Percentiles rank a stretch among this genome's conserved stretches.
These are phyloP conservation scores for Pseudodiploospora longispora DNA, from an alignment of 2,329 filamentous ascomycete genomes.

Conservation along the genomic window DNA sequence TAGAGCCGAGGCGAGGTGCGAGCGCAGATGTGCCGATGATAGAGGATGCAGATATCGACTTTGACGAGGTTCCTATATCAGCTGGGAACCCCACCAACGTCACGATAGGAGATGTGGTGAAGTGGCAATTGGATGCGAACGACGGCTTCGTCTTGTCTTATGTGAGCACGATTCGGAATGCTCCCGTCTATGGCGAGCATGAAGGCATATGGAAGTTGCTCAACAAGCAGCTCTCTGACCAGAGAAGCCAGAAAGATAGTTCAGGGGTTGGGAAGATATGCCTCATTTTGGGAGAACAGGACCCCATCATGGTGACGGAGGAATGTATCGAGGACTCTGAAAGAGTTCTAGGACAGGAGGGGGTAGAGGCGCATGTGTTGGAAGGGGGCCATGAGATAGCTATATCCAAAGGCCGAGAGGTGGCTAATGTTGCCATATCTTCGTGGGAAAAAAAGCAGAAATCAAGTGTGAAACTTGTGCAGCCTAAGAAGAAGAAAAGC, in stretches of 20 bases:
- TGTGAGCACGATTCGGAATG: constrained; percentile 60
- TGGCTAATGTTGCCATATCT: constrained; percentile 36
- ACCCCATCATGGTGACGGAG: constrained; percentile 57
- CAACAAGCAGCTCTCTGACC: constrained; percentile 36
- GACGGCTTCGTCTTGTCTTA: constrained; percentile 62
- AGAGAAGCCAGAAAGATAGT: constrained; percentile 20
- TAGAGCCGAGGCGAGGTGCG: constrained; percentile 34
- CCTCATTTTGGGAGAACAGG: constrained; percentile 57
- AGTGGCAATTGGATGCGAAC: constrained; percentile 62
- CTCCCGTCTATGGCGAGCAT: constrained; percentile 56
- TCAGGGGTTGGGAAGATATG: constrained; percentile 42
- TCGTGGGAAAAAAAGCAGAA: constrained; percentile 21
- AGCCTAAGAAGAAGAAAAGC: not conserved
- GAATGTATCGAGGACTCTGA: constrained; percentile 56
- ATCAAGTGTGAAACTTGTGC: constrained; percentile 3
- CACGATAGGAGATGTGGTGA: constrained; percentile 50
- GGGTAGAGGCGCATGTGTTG: constrained; percentile 46
- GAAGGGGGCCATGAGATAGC: constrained; percentile 64
- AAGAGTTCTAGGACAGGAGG: constrained; percentile 47
- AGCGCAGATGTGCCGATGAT: constrained; percentile 31
- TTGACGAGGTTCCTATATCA: constrained; percentile 44
- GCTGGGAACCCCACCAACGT: constrained; percentile 39
- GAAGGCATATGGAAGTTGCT: constrained; percentile 52
- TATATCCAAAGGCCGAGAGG: constrained; percentile 50
- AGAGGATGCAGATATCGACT: constrained; percentile 31